Evolutionary conservation across 768 basidiomycete genomes (phyloP), one percentile per base, ranked within the genome.

Genomic region (Termitomyces heimii): DNA sequence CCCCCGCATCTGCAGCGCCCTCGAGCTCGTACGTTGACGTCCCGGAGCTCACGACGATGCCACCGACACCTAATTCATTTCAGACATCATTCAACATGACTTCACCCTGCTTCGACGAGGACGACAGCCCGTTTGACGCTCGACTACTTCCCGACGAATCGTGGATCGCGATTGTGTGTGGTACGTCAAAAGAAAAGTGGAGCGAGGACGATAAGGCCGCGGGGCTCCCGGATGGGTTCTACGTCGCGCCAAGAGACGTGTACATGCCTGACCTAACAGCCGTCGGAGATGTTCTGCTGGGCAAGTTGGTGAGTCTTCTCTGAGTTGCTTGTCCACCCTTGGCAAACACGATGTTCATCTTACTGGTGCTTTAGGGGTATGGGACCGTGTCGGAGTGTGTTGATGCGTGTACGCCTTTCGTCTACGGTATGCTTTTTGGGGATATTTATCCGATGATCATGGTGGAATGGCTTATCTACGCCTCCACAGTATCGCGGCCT

Each of bases 241-340:
- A 80, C 62, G 82, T 90, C 40, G 89, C 88, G 2, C 89, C 88
- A 34, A 77, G 75, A 67, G 83, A 89, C 63, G 82, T 91, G 37
- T 90, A 91, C 68, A 90, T 92, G 84, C 90, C 90, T 18, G 88
- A 92, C 68, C 67, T 92, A 60, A 89, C 83, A 28, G 87, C 86
- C 1, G 77, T 83, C 8, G 84, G 79, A 5, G 88, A 92, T 64
- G 88, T 88, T 20, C 73, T 92, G 14, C 75, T 92, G 37, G 90
- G 90, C 39, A 92, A 92, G 69, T 71, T 92, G 65, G 86, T 88
- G 57, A 57, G 82, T 42, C 31, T 56, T 40, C 28, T 43, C 43
- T 28, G 22, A 45, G 34, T 42, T 45, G 34, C 40, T 49, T 53
- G 35, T 29, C 48, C 51, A 34, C 48, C 26, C 26, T 46, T 54